Conservation (phyloP, 208 protist genomes). For the Acanthamoeba healyi region DNA sequence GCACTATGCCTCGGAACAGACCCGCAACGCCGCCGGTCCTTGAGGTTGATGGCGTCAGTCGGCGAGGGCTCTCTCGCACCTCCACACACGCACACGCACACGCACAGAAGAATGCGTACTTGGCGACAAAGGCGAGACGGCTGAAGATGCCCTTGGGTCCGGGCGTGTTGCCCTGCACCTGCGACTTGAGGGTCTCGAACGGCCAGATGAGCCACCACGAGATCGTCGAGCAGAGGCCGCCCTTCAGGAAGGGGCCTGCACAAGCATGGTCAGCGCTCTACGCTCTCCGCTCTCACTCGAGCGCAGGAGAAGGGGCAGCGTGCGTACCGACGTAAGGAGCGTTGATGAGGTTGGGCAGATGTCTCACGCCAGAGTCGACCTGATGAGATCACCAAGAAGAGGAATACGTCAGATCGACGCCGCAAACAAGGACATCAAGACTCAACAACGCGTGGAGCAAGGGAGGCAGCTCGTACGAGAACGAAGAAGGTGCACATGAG, state of each 20-base stretch:
- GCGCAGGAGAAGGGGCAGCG: neutral
- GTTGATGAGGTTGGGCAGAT: constrained; percentile 76
- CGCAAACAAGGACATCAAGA: neutral
- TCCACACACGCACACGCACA: too few relatives aligned
- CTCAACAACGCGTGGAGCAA: neutral
- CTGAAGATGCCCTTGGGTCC: constrained; percentile 58
- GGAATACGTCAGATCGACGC: neutral
- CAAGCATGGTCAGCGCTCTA: neutral
- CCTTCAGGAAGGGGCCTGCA: constrained; percentile 37
- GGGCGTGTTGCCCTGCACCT: constrained; percentile 77
- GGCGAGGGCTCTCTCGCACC: too few relatives aligned
- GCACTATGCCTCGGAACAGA: constrained; percentile 76
- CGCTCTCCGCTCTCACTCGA: constrained; percentile 10
- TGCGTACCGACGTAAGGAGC: constrained; percentile 55
- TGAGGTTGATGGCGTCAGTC: too few relatives aligned
- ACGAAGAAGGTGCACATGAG: constrained; percentile 78
- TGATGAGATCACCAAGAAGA: neutral
- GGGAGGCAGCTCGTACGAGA: neutral
- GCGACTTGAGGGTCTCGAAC: constrained; percentile 78
- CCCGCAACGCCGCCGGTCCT: constrained; percentile 76
- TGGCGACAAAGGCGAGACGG: constrained; percentile 46
- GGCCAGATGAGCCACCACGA: constrained; percentile 78
- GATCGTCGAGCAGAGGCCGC: constrained; percentile 66
- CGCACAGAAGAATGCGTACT: too few relatives aligned
- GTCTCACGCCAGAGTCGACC: constrained; percentile 71